Conservation (phyloP, 2,329 filamentous ascomycete genomes). For the Echinosphaeria canescens region DNA sequence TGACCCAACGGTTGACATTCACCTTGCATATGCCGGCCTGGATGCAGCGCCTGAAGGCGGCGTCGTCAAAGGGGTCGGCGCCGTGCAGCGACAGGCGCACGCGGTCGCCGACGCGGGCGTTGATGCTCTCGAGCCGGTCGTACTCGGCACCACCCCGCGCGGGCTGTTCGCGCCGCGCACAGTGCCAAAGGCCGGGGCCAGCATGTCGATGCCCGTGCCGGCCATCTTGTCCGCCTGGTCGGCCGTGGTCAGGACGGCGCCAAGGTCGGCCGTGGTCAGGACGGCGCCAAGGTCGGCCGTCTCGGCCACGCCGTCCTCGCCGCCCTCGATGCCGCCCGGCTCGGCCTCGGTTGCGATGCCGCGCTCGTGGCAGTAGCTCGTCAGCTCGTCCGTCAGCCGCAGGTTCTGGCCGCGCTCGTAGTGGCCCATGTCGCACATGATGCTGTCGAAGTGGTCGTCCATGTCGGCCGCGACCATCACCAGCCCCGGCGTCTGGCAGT, state of each 20-base stretch:
- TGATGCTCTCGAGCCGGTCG: constrained; percentile 21
- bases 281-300: constrained; percentile 19
- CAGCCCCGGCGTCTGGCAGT: constrained; percentile 40
- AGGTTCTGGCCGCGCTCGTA: constrained; percentile 49
- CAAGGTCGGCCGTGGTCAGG: constrained; percentile 20
- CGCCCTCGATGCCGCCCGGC: constrained; percentile 29
- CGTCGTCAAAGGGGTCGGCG: constrained; percentile 21
- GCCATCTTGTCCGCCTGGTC: constrained; percentile 53
- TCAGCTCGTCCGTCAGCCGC: constrained; percentile 33
- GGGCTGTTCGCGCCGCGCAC: constrained; percentile 55
- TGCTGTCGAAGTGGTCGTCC: constrained; percentile 39
- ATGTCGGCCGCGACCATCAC: constrained; percentile 37
- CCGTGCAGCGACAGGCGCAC: constrained; percentile 25
- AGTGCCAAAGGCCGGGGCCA: constrained; percentile 58
- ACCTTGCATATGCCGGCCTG: constrained; percentile 21
- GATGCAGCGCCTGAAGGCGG: constrained; percentile 21
- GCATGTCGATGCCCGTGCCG: constrained; percentile 47
- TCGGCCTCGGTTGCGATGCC: constrained; percentile 49
- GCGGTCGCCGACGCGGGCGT: constrained; percentile 17
- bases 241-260: constrained; percentile 17
- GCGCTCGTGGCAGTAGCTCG: constrained; percentile 36
- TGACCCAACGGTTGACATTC: constrained; percentile 30
- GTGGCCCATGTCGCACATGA: constrained; percentile 57
- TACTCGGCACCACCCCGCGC: constrained; percentile 40
- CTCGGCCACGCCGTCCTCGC: constrained; percentile 55